A percentile compares a stretch with the other conserved stretches of the same genome.
Evolutionary conservation across 495 filamentous ascomycete species (phyloP).

Genomic region (Hypoxylon fuscum): DNA sequence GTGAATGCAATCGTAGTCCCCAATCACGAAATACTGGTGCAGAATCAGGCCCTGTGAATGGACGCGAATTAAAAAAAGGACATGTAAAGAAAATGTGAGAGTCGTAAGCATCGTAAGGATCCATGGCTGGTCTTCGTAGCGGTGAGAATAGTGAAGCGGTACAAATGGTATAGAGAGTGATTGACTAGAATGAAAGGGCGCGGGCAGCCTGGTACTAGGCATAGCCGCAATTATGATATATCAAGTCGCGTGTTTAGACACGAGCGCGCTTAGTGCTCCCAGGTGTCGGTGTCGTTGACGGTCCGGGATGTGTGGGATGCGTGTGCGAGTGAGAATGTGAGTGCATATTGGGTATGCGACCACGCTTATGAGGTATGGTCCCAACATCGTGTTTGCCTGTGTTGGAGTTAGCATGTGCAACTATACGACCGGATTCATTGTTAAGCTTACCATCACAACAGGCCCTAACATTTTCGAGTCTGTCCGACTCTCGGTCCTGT

Average conservation of each 20-base stretch:
- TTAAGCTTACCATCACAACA: constrained; percentile 89
- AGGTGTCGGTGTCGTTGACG: constrained; percentile 49
- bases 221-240: constrained; percentile 25
- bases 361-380: constrained; percentile 58
- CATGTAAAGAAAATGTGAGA: constrained; percentile 26
- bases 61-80: constrained; percentile 34
- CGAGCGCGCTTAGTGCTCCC: constrained; percentile 43
- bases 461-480: constrained; percentile 92
- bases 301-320: constrained; percentile 43
- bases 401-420: constrained; percentile 33
- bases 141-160: constrained; percentile 9
- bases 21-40: constrained; percentile 13
- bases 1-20: constrained; percentile 25
- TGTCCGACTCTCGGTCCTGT: constrained; percentile 76
- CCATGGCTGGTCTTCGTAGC: constrained; percentile 41
- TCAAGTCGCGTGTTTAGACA: constrained; percentile 38
- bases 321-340: constrained; percentile 35
- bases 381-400: constrained; percentile 81
- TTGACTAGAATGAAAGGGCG: constrained; percentile 44
- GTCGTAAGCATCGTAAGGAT: constrained; percentile 46
- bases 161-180: constrained; percentile 48
- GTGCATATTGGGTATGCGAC: constrained; percentile 42
- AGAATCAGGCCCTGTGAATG: constrained; percentile 20
- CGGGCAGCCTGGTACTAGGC: constrained; percentile 12
- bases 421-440: background rate